Conservation (phyloP, 1,139 yeast species). For the Saccharomyces hybrid region DNA sequence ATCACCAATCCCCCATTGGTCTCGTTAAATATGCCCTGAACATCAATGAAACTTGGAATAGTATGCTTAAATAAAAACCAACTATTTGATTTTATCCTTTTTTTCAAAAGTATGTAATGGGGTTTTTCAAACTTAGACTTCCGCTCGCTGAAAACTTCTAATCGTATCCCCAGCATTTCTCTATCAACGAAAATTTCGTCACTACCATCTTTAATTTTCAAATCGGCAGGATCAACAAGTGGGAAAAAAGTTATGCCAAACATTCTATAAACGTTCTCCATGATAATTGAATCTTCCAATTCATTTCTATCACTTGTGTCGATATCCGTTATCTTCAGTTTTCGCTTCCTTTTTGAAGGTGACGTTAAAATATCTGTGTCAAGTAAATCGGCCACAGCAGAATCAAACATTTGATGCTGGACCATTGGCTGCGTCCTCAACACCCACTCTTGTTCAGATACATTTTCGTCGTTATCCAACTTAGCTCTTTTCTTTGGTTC, state of each 20-base stretch:
- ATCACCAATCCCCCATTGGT: constrained; percentile 13
- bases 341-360: constrained; percentile 19
- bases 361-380: constrained; percentile 22
- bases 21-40: constrained; percentile 17
- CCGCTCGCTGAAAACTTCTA: constrained; percentile 37
- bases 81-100: constrained; percentile 30
- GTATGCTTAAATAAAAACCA: constrained; percentile 39
- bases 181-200: constrained; percentile 14
- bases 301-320: constrained; percentile 2
- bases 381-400: constrained; percentile 27
- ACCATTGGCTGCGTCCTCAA: constrained; percentile 20
- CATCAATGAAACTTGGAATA: constrained; percentile 36
- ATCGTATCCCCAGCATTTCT: constrained; percentile 37
- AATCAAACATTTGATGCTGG: constrained; percentile 33
- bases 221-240: constrained; percentile 34
- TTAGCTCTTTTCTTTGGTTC: constrained; percentile 6
- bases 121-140: constrained; percentile 33
- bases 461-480: constrained; percentile 2
- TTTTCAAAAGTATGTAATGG: constrained; percentile 38
- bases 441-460: constrained; percentile 20
- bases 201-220: constrained; percentile 11
- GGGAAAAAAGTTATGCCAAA: constrained; percentile 44
- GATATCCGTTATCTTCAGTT: constrained; percentile 4
- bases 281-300: constrained; percentile 23
- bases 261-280: constrained; percentile 38